These are phyloP conservation scores for Mimosa pudica DNA, from an alignment of 306 rosid genomes.

Conservation along the genomic window DNA sequence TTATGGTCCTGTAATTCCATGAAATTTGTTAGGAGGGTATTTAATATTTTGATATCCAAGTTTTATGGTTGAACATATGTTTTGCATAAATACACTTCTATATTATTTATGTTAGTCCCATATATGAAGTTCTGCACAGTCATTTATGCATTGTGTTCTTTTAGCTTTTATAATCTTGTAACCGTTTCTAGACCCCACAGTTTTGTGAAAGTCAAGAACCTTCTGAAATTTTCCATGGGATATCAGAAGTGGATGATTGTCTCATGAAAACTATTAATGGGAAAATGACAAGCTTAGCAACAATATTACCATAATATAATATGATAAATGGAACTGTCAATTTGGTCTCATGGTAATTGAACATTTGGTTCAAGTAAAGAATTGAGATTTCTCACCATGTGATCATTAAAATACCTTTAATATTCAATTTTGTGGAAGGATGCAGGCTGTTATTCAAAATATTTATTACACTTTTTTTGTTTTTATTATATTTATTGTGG, in stretches of 20 bases:
- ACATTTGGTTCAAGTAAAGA: constrained; percentile 1
- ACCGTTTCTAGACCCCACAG: neutral
- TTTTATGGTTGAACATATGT: neutral
- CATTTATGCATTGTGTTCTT: neutral
- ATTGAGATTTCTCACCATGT: neutral
- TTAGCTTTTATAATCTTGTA: neutral
- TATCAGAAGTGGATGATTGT: neutral
- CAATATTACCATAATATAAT: neutral
- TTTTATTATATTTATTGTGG: neutral
- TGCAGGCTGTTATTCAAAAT: neutral
- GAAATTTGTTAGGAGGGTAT: neutral
- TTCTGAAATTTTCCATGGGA: neutral
- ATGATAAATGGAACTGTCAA: neutral
- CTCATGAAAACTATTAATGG: constrained; percentile 2
- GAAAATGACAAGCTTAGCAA: constrained; percentile 2
- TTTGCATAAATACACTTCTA: neutral
- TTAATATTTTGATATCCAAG: neutral
- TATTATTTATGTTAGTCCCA: neutral
- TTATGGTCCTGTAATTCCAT: neutral
- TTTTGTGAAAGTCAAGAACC: neutral
- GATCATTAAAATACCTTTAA: neutral
- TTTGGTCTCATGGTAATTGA: neutral
- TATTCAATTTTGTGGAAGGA: neutral
- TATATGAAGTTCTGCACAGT: neutral
- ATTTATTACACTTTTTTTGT: neutral